A percentile compares a stretch with the other conserved stretches of the same genome.
Evolutionary conservation across 345 rosid genomes (phyloP).

Genomic region (Clausena lansium): DNA sequence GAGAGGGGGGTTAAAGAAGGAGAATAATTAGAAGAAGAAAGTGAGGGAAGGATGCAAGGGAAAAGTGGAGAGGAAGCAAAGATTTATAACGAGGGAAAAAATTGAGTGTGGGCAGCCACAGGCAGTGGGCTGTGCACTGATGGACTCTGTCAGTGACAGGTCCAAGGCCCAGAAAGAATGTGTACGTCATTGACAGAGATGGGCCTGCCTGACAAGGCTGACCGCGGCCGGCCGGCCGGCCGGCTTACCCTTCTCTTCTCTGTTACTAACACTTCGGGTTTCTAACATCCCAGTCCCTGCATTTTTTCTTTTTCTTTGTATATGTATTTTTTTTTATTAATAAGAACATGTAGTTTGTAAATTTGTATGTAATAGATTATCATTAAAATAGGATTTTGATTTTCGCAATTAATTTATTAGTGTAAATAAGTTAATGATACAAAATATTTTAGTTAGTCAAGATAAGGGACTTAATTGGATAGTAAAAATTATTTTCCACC

Average conservation of each 20-base stretch:
- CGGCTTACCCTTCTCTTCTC: constrained; percentile 11
- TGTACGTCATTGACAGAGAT: constrained; percentile 14
- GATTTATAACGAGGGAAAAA: constrained; percentile 23
- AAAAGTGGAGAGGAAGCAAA: constrained; percentile 5
- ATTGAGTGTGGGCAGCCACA: neutral
- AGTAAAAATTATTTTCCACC: too few species aligned
- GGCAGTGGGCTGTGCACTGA: constrained; percentile 35
- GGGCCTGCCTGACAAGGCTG: neutral
- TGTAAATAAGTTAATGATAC: too few species aligned
- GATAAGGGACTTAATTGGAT: too few species aligned
- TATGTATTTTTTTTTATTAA: too few species aligned
- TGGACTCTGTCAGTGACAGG: constrained; percentile 41
- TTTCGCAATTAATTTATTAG: too few species aligned
- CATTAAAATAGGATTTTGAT: too few species aligned
- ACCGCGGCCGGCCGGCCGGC: constrained; percentile 23
- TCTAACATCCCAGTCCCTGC: neutral
- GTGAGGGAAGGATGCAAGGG: neutral
- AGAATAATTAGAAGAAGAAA: constrained; percentile 3
- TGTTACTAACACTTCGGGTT: too few species aligned
- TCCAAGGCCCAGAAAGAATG: constrained; percentile 43
- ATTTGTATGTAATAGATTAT: too few species aligned
- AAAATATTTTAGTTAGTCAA: too few species aligned
- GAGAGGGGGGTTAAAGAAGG: constrained; percentile 8
- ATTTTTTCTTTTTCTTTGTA: too few species aligned
- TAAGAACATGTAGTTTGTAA: too few species aligned